Evolutionary conservation across 208 protist species (phyloP).

Genomic region (Phytomonas francai): DNA sequence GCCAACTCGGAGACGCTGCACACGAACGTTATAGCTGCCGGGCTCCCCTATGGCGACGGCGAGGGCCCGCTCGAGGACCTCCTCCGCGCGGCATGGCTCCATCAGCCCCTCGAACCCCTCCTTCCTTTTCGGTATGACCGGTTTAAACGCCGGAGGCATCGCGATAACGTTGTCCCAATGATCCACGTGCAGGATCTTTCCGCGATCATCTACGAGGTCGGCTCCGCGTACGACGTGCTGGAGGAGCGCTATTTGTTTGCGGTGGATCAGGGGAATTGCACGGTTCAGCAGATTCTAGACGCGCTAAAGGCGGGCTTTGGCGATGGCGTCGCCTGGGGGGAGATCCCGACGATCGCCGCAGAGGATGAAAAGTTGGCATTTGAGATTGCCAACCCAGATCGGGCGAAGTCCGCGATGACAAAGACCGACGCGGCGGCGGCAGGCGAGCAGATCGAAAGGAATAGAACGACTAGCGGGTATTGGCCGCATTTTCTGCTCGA

Average conservation of each 20-base stretch:
- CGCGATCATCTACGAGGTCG: conserved; percentile 56
- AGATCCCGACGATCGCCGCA: not conserved
- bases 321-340: conserved; percentile 16
- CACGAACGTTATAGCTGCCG: conserved; percentile 86
- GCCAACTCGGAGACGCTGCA: conserved; percentile 85
- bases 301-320: conserved; percentile 53
- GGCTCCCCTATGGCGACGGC: conserved; percentile 87
- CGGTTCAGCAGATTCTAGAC: conserved; percentile 65
- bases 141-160: conserved; percentile 69
- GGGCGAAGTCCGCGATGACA: not conserved
- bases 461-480: too few relatives aligned
- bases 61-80: conserved; percentile 44
- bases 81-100: conserved; percentile 73
- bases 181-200: conserved; percentile 91
- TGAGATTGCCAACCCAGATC: not conserved
- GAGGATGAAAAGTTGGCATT: not conserved
- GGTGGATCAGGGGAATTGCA: conserved; percentile 84
- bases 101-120: conserved; percentile 50
- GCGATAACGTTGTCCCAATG: conserved; percentile 84
- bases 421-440: conserved; percentile 9
- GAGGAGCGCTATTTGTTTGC: conserved; percentile 88
- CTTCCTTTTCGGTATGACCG: too few relatives aligned
- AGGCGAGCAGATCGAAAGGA: conserved; percentile 18
- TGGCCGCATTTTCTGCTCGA: conserved; percentile 62
- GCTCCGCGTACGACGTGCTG: conserved; percentile 61